Base-by-base conservation (phyloP, 306 rosid genomes). In the peach (Prunus persica) region DNA sequence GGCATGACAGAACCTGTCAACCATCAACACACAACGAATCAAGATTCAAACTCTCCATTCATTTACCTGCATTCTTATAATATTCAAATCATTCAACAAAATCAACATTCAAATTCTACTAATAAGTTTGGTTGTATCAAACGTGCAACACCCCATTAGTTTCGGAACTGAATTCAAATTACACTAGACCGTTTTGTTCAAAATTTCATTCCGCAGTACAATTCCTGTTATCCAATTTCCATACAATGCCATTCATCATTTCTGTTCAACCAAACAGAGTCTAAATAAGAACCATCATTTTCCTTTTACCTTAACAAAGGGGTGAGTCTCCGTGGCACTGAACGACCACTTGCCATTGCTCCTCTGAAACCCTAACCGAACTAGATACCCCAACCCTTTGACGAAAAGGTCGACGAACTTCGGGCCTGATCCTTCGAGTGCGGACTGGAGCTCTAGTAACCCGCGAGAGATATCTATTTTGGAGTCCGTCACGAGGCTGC, bases 371-470 rank as follows among this genome's bases (percentile, higher is more conserved):
- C 88, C 91, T 46, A 74, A 71, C 24, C 93, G 91, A 54, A 89
- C 86, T 14, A 90, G 89, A 72, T 87, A 92, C 3, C 97, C 91
- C 55, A 95, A 66, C 3, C 87, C 97, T 81, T 95, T 95, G 13
- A 95, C 96, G 74, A 95, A 92, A 9, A 92, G 79, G 51, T 81
- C 58, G 0, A 89, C 88, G 47, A 88, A 79, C 20, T 76, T 86
- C 72, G 87, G 83, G 65, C 83, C 79, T 73, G 93, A 85, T 65
- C 92, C 97, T 63, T 90, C 87, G 51, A 92, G 90, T 0, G 97
- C 92, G 32, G 97, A 88, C 34, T 84, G 97, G 75, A 95, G 93
- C 83, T 95, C 97, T 24, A 92, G 64, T 50, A 87, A 78, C 6
- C 88, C 97, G 20, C 84, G 85, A 38, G 82, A 18, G 24, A 89